phyloP scores from a whole-genome alignment of 2,329 filamentous ascomycete genomes.

The Akanthomyces muscarius region DNA sequence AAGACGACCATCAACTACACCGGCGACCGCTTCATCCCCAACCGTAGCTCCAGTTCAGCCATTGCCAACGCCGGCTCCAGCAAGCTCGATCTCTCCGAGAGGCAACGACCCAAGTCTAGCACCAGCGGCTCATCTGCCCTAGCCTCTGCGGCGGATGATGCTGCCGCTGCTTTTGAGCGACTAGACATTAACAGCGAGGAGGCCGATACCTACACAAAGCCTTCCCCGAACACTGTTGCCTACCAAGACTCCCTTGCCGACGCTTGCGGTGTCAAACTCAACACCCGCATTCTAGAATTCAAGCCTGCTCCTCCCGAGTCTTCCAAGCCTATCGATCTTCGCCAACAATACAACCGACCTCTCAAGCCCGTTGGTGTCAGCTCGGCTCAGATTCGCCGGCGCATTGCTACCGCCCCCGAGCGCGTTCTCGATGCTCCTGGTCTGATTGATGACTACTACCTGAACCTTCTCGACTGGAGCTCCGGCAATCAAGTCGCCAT shows the following conservation, averaged over 20 bases:
- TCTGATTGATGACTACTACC: slow-evolving; percentile 96
- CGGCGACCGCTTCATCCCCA: slow-evolving; percentile 93
- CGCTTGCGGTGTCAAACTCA: slow-evolving; percentile 88
- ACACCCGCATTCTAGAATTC: slow-evolving; percentile 94
- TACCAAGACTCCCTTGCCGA: slow-evolving; percentile 89
- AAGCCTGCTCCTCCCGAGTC: slow-evolving; percentile 98
- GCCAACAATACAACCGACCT: slow-evolving; percentile 96
- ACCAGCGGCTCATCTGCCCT: slow-evolving; percentile 68
- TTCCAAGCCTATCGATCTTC: slow-evolving; percentile 94
- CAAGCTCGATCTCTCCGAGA: slow-evolving; percentile 72
- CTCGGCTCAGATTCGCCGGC: slow-evolving; percentile 83
- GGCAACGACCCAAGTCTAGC: slow-evolving; percentile 68
- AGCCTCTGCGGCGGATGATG: slow-evolving; percentile 74
- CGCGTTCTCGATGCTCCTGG: slow-evolving; percentile 94
- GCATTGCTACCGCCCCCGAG: slow-evolving; percentile 91
- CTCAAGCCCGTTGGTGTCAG: slow-evolving; percentile 71
- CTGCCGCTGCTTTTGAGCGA: slow-evolving; percentile 72
- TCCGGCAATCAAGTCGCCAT: slow-evolving; percentile 97
- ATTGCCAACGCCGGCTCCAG: slow-evolving; percentile 75
- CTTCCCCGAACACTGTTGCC: slow-evolving; percentile 80
- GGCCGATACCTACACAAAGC: slow-evolving; percentile 65
- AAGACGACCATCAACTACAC: slow-evolving; percentile 80
- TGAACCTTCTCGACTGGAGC: slow-evolving; percentile 98
- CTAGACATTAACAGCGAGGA: slow-evolving; percentile 71
- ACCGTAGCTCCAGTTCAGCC: slow-evolving; percentile 83